A percentile compares a stretch with the other conserved stretches of the same genome.
phyloP scores from a whole-genome alignment of 2,329 filamentous ascomycete species.

The Tolypocladium guangdongense region DNA sequence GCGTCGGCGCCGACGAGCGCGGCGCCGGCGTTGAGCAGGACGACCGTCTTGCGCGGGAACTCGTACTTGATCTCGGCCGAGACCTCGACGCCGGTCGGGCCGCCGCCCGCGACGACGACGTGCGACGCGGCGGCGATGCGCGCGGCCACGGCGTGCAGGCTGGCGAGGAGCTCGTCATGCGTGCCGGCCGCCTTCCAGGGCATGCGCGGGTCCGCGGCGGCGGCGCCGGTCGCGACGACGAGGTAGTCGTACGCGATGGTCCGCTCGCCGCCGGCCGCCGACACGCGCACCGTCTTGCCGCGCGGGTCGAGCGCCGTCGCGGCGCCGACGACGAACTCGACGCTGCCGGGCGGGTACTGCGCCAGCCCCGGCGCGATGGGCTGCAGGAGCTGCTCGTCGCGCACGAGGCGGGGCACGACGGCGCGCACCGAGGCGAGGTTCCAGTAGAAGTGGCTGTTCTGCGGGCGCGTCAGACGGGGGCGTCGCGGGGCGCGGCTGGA shows the following conservation, averaged over 20 bases:
- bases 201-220: constrained; percentile 24
- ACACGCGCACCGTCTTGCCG: constrained; percentile 31
- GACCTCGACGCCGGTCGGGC: constrained; percentile 44
- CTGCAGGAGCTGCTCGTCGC: constrained; percentile 37
- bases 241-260: constrained; percentile 42
- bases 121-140: constrained; percentile 34
- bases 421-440: constrained; percentile 45
- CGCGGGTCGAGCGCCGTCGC: constrained; percentile 29
- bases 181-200: constrained; percentile 43
- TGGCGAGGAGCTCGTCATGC: constrained; percentile 30
- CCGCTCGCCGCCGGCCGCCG: constrained; percentile 13
- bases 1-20: constrained; percentile 34
- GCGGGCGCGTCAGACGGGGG: neutral
- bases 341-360: constrained; percentile 36
- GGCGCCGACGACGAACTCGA: constrained; percentile 41
- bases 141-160: constrained; percentile 29
- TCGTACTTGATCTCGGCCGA: constrained; percentile 43
- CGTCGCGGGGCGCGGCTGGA: neutral
- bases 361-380: constrained; percentile 38
- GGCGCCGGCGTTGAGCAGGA: constrained; percentile 32
- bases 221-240: constrained; percentile 45
- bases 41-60: constrained; percentile 37
- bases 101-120: constrained; percentile 46
- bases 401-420: constrained; percentile 38
- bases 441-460: constrained; percentile 50